phyloP scores from a whole-genome alignment of 352 stramenopile genomes.

The Elongisporangium undulatum region DNA sequence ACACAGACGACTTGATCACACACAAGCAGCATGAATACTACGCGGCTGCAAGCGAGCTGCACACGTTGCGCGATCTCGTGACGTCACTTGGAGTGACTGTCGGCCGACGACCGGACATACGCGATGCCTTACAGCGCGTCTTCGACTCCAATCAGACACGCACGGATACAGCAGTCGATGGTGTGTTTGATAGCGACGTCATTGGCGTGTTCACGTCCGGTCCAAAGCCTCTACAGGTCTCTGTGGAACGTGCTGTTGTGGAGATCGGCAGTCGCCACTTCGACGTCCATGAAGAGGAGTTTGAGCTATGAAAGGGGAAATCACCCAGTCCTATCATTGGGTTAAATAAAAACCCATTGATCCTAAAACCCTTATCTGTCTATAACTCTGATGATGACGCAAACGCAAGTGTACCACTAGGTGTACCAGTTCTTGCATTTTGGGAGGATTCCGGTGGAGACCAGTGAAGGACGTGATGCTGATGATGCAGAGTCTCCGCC shows the following conservation, averaged over 20 bases:
- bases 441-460: background rate
- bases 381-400: background rate
- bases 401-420: background rate
- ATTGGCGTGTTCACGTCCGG: conserved; percentile 19
- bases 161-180: background rate
- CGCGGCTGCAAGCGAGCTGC: conserved; percentile 1
- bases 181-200: conserved; percentile 1
- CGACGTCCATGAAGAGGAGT: conserved; percentile 19
- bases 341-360: background rate
- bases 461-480: background rate
- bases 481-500: background rate
- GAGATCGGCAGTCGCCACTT: conserved; percentile 15
- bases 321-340: background rate
- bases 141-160: background rate
- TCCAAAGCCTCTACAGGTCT: conserved; percentile 8
- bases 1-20: background rate
- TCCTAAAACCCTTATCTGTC: background rate
- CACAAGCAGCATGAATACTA: background rate
- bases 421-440: no score
- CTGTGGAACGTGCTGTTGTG: conserved; percentile 9
- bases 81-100: background rate
- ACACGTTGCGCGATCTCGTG: conserved; percentile 4
- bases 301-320: conserved; percentile 12
- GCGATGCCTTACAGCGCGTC: background rate
- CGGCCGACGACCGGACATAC: conserved; percentile 3